Evolutionary conservation across 768 basidiomycete species (phyloP).

Genomic region (Boletus pseudopeckii): DNA sequence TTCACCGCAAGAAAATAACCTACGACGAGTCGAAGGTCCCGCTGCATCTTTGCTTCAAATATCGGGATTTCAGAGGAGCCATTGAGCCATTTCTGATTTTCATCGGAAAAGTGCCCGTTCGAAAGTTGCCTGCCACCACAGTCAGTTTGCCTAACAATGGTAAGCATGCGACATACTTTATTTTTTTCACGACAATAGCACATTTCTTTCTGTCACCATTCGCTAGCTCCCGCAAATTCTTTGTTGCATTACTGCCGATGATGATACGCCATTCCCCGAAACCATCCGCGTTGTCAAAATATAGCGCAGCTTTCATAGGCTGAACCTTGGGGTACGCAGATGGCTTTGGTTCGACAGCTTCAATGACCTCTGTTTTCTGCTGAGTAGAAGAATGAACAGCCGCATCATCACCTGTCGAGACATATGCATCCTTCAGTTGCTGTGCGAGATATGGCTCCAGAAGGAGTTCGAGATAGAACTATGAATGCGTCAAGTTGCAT

Average conservation of each 20-base stretch:
- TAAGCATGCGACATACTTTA: slow-evolving; percentile 43
- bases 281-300: slow-evolving; percentile 55
- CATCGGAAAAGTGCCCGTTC: slow-evolving; percentile 62
- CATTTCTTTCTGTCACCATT: slow-evolving; percentile 46
- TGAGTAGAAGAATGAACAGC: not conserved
- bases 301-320: slow-evolving; percentile 57
- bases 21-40: slow-evolving; percentile 50
- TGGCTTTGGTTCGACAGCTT: slow-evolving; percentile 10
- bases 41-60: slow-evolving; percentile 66
- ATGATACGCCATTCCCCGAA: slow-evolving; percentile 66
- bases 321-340: slow-evolving; percentile 46
- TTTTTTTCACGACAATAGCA: slow-evolving; percentile 60
- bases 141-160: not conserved
- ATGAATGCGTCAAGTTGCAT: not conserved
- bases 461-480: slow-evolving; percentile 29
- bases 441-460: slow-evolving; percentile 10
- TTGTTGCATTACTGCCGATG: slow-evolving; percentile 48
- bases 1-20: slow-evolving; percentile 10
- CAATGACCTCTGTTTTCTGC: not conserved
- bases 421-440: slow-evolving; percentile 9
- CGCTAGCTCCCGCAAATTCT: slow-evolving; percentile 46
- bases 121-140: slow-evolving; percentile 54
- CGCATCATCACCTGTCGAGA: not conserved
- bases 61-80: slow-evolving; percentile 50
- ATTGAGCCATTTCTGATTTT: slow-evolving; percentile 62